Conservation (phyloP, 306 rosid species). For the Hippophae gyantsensis region DNA sequence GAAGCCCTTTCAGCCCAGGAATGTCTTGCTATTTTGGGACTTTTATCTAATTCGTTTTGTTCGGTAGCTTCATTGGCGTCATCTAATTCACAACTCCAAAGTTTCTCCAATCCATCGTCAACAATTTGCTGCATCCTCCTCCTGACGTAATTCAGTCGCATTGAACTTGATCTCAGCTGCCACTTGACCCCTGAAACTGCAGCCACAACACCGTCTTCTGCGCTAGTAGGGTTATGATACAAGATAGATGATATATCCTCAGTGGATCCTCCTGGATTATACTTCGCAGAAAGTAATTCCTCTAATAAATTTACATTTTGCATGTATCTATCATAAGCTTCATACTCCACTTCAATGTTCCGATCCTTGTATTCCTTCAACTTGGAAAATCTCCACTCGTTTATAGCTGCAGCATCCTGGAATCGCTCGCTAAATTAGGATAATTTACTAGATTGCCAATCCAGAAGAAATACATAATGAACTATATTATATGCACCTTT, state of each 20-base stretch:
- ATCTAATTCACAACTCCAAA: constrained; percentile 29
- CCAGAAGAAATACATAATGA: not conserved
- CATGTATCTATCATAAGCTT: constrained; percentile 84
- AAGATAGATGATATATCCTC: constrained; percentile 29
- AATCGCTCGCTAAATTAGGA: constrained; percentile 31
- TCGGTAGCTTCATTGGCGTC: constrained; percentile 33
- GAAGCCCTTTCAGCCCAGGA: constrained; percentile 41
- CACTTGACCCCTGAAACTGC: constrained; percentile 47
- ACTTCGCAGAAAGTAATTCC: constrained; percentile 61
- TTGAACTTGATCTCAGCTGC: constrained; percentile 49
- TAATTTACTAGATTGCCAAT: constrained; percentile 11
- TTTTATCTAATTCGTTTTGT: constrained; percentile 33
- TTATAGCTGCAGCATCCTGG: constrained; percentile 80
- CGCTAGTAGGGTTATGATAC: constrained; percentile 24
- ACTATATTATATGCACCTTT: constrained; percentile 46
- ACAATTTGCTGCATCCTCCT: constrained; percentile 56
- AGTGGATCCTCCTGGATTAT: constrained; percentile 26
- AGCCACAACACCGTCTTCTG: constrained; percentile 31
- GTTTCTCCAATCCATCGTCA: constrained; percentile 58
- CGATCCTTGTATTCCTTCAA: constrained; percentile 68
- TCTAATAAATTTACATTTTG: constrained; percentile 67
- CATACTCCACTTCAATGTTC: constrained; percentile 66
- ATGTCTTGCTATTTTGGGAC: constrained; percentile 31
- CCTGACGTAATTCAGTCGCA: constrained; percentile 43
- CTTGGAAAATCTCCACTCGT: constrained; percentile 94